Base-by-base conservation (phyloP, 1,139 yeast species). In the Diutina ranongensis region DNA sequence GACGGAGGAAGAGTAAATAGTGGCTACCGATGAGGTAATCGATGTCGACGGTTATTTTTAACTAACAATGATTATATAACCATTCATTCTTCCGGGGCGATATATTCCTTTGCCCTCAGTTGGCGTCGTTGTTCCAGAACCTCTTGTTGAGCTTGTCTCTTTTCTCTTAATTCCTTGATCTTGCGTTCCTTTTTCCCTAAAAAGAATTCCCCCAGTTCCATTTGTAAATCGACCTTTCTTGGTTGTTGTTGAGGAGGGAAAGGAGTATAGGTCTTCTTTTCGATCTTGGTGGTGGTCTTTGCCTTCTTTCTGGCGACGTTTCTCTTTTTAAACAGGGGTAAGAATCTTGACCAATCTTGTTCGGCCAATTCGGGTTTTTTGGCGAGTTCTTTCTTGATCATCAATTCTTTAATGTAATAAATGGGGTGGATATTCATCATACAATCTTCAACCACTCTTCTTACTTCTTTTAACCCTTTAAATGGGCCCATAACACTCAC, bases 161-260 rank as follows among this genome's bases (percentile, higher is more conserved):
- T 86, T 57, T 83, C 89, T 51, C 81, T 82, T 54, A 82, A 67
- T 55, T 81, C 79, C 64, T 77, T 81, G 54, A 71, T 68, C 51
- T 79, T 83, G 71, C 84, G 85, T 56, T 89, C 95, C 55, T 71
- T 76, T 67, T 86, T 84, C 49, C 87, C 86, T 67, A 92, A 73
- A 78, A 92, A 92, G 69, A 87, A 92, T 64, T 94, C 98, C 77
- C 99, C 99, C 71, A 94, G 82, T 67, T 92, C 98, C 65, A 94
- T 88, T 68, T 89, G 95, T 61, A 89, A 70, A 77, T 94, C 99
- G 64, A 94, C 74, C 84, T 92, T 89, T 72, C 98, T 83, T 59
- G 97, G 98, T 55, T 78, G 77, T 67, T 87, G 99, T 49, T 87
- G 86, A 54, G 98, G 98, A 66, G 99, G 99, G 88, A 94, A 94